Base-by-base conservation (phyloP, 2,329 filamentous ascomycete genomes). In the Pyrenochaeta sp. region DNA sequence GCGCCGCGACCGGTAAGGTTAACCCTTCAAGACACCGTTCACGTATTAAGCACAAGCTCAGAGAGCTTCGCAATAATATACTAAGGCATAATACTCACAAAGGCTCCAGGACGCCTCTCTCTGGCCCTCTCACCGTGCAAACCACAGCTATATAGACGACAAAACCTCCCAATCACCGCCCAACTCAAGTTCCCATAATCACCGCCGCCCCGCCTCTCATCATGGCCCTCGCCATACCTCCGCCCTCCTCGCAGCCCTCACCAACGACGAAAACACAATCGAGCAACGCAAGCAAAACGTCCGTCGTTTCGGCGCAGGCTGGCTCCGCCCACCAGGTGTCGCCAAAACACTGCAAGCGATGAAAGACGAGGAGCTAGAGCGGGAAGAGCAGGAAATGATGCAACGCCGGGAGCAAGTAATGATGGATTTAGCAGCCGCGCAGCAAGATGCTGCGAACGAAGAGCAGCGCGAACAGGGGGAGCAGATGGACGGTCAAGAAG, bases 281-380 rank as follows among this genome's bases (percentile, higher is more conserved):
- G 86, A 89, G 53, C 85, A 90, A 8, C 91, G 94, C 46, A 92
- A 93, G 71, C 80, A 87, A 47, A 92, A 94, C 65, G 90, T 98
- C 30, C 87, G 90, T 47, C 91, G 93, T 71, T 97, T 96, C 73
- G 95, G 95, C 59, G 91, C 89, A 65, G 86, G 86, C 44, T 99
- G 95, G 95, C 89, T 99, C 54, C 91, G 90, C 57, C 95, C 95
- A 0, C 93, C 92, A 0, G 95, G 94, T 7, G 85, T 97, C 54
- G 77, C 88, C 56, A 99, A 98, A 83, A 97, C 94, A 1, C 87
- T 97, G 58, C 90, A 96, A 73, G 93, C 96, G 62, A 87, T 93
- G 79, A 89, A 91, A 42, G 95, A 99, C 78, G 95, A 99, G 80
- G 88, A 90, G 65, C 86, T 91, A 10, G 95, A 99, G 81, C 86